A percentile compares a stretch with the other conserved stretches of the same genome.
phyloP scores from a whole-genome alignment of 345 rosid species.

The Eucalyptus pauciflora region DNA sequence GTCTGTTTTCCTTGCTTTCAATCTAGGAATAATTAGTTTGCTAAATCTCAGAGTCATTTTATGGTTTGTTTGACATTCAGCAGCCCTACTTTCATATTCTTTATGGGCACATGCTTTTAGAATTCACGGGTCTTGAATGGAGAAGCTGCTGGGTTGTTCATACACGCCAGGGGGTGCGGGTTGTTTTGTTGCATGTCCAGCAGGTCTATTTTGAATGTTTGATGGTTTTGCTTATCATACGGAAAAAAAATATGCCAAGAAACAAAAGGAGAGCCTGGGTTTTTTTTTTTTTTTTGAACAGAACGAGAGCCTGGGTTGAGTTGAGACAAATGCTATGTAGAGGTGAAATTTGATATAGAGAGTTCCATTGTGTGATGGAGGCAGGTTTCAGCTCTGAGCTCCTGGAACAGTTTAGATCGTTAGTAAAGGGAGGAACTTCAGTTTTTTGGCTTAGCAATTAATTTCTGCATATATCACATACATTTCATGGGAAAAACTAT shows the following conservation, averaged over 20 bases:
- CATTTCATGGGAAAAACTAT: too few species aligned
- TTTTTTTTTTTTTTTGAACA: neutral
- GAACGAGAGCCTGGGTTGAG: neutral
- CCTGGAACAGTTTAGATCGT: neutral
- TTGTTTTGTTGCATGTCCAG: neutral
- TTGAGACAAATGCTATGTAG: neutral
- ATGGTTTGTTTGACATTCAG: neutral
- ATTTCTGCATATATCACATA: too few species aligned
- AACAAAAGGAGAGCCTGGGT: neutral
- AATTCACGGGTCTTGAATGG: neutral
- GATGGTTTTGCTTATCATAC: neutral
- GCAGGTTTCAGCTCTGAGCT: neutral
- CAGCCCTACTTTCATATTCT: neutral
- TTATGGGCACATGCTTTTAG: neutral
- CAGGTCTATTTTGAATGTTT: neutral
- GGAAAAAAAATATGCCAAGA: neutral
- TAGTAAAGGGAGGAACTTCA: neutral
- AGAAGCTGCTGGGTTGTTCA: neutral
- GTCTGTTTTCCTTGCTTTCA: neutral
- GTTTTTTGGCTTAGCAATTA: neutral
- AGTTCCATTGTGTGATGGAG: neutral
- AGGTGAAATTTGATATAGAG: neutral
- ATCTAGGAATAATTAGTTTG: neutral
- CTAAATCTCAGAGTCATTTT: neutral
- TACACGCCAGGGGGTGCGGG: neutral